Evolutionary conservation across 495 filamentous ascomycete genomes (phyloP), one percentile per base, ranked within the genome.

Genomic region (Aspergillus steynii): DNA sequence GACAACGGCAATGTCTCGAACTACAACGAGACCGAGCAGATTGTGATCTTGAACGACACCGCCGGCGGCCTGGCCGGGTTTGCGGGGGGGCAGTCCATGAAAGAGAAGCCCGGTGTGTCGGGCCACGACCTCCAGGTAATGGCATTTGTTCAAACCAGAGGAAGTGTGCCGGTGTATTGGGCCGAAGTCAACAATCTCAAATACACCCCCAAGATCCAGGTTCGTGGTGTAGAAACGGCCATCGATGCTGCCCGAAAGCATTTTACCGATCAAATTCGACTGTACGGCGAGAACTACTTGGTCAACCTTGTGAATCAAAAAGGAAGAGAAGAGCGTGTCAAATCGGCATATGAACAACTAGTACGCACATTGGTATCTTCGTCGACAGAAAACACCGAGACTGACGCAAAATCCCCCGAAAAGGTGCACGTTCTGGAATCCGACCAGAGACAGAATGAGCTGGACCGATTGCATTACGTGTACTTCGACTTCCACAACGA

Each of bases 401-500:
- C 80, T 27, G 80, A 84, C 60, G 66, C 77, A 12, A 68, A 72
- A 28, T 87, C 88, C 1, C 77, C 87, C 50, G 95, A 99, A 67
- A 94, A 93, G 71, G 87, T 96, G 69, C 89, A 86, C 66, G 71
- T 84, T 45, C 78, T 97, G 60, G 90, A 96, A 69, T 74, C 93
- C 2, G 75, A 68, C 28, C 70, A 82, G 58, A 82, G 74, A 55
- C 75, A 83, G 52, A 85, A 86, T 58, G 81, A 85, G 50, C 87
- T 89, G 70, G 92, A 97, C 71, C 86, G 86, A 32, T 78, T 98
- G 15, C 92, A 99, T 68, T 99, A 99, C 69, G 74, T 97, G 58
- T 98, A 98, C 79, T 98, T 99, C 65, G 96, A 99, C 78, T 98
- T 93, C 73, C 95, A 99, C 77, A 93, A 90, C 70, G 95, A 99